Evolutionary conservation across 2,329 filamentous ascomycete species (phyloP).

Genomic region (Tympanopsis confertula): DNA sequence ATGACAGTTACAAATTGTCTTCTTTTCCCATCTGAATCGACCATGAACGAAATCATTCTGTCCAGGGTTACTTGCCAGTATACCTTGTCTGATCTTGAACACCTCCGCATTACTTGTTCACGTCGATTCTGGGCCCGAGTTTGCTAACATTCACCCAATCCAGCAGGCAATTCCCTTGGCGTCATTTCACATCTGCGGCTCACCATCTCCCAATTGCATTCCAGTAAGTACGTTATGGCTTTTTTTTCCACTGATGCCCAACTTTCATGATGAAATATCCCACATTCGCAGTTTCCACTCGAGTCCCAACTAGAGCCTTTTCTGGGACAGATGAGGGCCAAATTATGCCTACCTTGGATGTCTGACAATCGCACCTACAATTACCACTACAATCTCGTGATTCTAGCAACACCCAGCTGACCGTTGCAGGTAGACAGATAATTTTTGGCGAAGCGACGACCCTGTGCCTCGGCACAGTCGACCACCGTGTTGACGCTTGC

Average conservation of each 20-base stretch:
- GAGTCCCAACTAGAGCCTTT: slow-evolving; percentile 57
- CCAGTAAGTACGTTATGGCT: background rate
- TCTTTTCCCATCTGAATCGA: slow-evolving; percentile 84
- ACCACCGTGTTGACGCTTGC: background rate
- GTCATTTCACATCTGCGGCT: background rate
- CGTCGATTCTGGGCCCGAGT: slow-evolving; percentile 2
- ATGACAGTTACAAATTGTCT: slow-evolving; percentile 61
- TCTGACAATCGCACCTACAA: slow-evolving; percentile 36
- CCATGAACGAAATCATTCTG: slow-evolving; percentile 68
- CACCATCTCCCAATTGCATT: background rate
- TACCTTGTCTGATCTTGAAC: slow-evolving; percentile 56
- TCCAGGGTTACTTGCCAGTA: slow-evolving; percentile 89
- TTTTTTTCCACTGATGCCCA: slow-evolving; percentile 6
- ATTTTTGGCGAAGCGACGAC: background rate
- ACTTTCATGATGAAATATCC: slow-evolving; percentile 61
- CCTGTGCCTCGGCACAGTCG: background rate
- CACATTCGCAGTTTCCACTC: slow-evolving; percentile 85
- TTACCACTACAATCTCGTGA: background rate
- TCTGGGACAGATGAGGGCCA: slow-evolving; percentile 55
- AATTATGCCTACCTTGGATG: slow-evolving; percentile 62
- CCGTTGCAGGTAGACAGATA: background rate
- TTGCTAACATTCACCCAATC: slow-evolving; percentile 8
- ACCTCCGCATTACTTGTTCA: slow-evolving; percentile 2
- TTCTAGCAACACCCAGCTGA: slow-evolving; percentile 1
- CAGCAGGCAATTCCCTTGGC: slow-evolving; percentile 7